Percentiles rank a stretch among this genome's conserved stretches.
These are phyloP conservation scores for Fistulifera pelliculosa DNA, from an alignment of 108 stramenopile species.

Conservation along the genomic window DNA sequence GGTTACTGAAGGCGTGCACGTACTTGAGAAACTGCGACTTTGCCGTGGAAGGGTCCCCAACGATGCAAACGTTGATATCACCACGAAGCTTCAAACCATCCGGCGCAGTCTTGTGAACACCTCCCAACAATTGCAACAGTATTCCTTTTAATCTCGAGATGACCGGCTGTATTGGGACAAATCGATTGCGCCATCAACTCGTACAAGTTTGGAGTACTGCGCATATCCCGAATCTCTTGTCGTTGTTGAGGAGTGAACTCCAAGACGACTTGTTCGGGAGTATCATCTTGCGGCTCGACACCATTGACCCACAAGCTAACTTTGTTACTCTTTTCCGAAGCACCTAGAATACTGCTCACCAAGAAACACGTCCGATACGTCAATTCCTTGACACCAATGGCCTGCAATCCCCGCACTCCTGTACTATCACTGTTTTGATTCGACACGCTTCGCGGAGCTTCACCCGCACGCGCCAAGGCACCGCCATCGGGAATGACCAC, in stretches of 20 bases:
- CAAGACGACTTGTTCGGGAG: slow-evolving; percentile 69
- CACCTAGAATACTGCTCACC: slow-evolving; percentile 65
- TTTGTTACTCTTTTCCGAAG: slow-evolving; percentile 21
- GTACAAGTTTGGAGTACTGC: slow-evolving; percentile 51
- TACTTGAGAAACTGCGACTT: slow-evolving; percentile 98
- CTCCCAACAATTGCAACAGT: slow-evolving; percentile 90
- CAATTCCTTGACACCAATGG: slow-evolving; percentile 91
- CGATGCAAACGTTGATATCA: slow-evolving; percentile 94
- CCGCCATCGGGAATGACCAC: slow-evolving; percentile 92
- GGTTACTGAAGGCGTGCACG: slow-evolving; percentile 86
- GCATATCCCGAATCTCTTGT: slow-evolving; percentile 80
- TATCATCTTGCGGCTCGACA: slow-evolving; percentile 35
- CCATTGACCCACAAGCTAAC: slow-evolving; percentile 21
- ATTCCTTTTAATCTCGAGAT: slow-evolving; percentile 95
- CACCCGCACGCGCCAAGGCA: slow-evolving; percentile 83
- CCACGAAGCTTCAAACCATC: slow-evolving; percentile 97
- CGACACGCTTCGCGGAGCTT: slow-evolving; percentile 37
- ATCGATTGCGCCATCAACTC: slow-evolving; percentile 75
- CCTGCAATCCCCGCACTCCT: slow-evolving; percentile 86
- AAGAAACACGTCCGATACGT: slow-evolving; percentile 95
- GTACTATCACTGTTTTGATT: neutral
- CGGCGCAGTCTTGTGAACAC: slow-evolving; percentile 90
- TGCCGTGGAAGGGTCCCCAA: slow-evolving; percentile 98
- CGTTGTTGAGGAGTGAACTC: slow-evolving; percentile 84
- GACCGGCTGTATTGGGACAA: slow-evolving; percentile 93